Evolutionary conservation across 176 grass and related monocot genomes (phyloP).

Genomic region (Carex littledalei): DNA sequence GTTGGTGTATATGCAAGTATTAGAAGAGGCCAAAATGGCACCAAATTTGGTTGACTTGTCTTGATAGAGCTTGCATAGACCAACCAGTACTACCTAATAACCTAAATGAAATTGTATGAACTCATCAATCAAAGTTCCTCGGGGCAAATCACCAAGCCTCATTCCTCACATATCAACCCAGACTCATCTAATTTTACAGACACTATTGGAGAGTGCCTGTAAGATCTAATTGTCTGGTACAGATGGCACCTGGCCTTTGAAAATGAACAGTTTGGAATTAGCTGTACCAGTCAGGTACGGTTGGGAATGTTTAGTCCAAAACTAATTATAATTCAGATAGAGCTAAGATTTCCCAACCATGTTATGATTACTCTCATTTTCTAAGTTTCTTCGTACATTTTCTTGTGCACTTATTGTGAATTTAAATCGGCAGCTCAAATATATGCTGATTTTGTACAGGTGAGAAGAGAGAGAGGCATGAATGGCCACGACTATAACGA

Average conservation of each 20-base stretch:
- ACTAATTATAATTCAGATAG: neutral
- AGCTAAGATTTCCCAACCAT: too few species aligned
- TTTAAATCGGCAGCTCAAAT: neutral
- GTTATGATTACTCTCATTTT: neutral
- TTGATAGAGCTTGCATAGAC: neutral
- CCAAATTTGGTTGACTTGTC: neutral
- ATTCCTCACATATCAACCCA: neutral
- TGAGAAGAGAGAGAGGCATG: slow-evolving; percentile 7
- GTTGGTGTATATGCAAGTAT: neutral
- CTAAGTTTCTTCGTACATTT: neutral
- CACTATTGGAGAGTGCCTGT: neutral
- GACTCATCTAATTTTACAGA: neutral
- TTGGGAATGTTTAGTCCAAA: neutral
- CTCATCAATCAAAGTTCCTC: neutral
- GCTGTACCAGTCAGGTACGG: neutral
- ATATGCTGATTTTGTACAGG: slow-evolving; percentile 13
- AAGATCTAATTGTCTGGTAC: neutral
- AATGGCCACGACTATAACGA: neutral
- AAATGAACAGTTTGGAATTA: neutral
- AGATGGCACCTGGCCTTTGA: neutral
- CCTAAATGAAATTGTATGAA: neutral
- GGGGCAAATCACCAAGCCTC: neutral
- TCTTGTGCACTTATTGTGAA: neutral
- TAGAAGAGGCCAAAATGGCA: neutral
- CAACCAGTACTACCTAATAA: neutral